Base-by-base conservation (phyloP, 2,329 filamentous ascomycete genomes). In the Monilinia fructigena region DNA sequence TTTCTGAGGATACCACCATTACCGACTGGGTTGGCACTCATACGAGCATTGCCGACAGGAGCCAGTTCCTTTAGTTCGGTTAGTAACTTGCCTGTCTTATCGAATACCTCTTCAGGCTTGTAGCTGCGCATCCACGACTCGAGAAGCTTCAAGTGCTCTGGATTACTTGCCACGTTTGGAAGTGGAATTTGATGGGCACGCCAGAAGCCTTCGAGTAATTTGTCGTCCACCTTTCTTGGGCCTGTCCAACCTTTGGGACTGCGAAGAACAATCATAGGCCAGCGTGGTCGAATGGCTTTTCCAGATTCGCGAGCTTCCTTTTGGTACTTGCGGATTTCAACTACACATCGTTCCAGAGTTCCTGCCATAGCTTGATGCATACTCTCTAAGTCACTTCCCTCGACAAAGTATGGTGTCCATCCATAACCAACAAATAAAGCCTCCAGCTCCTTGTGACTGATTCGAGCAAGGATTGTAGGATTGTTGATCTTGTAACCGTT, bases 401-500 rank as follows among this genome's bases (percentile, higher is more conserved):
- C 89, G 58, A 93, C 90, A 72, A 93, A 92, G 77, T 92, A 92
- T 11, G 90, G 90, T 59, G 87, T 85, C 87, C 89, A 93, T 70
- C 90, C 90, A 73, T 92, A 93, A 40, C 90, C 90, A 53, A 85
- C 70, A 77, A 93, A 90, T 23, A 93, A 81, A 31, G 82, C 80
- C 71, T 86, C 83, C 7, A 93, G 81, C 78, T 93, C 90, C 69
- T 89, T 85, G 75, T 92, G 89, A 54, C 85, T 85, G 74, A 93
- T 89, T 70, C 90, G 86, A 18, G 90, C 86, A 20, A 93, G 83
- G 0, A 93, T 75, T 6, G 87, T 93, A 11, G 89, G 89, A 77
- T 92, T 91, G 80, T 91, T 91, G 80, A 93, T 93, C 81, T 93
- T 93, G 83, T 93, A 93, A 56, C 90, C 90, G 72, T 93, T 93